phyloP scores from a whole-genome alignment of 805 yeast species.

The Cyberlindnera euphorbiiphila region DNA sequence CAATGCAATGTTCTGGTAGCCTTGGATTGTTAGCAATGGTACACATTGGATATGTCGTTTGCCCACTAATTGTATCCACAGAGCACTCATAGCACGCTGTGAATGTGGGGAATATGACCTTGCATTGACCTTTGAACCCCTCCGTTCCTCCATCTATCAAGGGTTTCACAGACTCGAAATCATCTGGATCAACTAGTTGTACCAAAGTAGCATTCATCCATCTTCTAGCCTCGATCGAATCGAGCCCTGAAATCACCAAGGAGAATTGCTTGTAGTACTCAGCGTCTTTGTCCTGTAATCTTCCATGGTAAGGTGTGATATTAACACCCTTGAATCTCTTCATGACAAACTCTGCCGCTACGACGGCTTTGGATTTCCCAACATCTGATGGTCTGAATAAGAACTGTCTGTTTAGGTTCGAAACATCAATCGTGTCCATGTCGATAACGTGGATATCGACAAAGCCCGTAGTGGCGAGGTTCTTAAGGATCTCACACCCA shows the following conservation, averaged over 20 bases:
- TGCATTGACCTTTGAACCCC: constrained; percentile 87
- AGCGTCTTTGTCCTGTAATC: constrained; percentile 58
- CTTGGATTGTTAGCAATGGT: constrained; percentile 95
- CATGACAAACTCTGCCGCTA: constrained; percentile 63
- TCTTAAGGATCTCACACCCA: constrained; percentile 86
- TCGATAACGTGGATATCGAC: constrained; percentile 84
- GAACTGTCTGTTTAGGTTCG: constrained; percentile 89
- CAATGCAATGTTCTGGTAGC: constrained; percentile 89
- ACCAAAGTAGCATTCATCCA: constrained; percentile 79
- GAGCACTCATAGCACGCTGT: constrained; percentile 95
- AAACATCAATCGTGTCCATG: constrained; percentile 86
- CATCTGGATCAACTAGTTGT: constrained; percentile 52
- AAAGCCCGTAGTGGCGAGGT: constrained; percentile 67
- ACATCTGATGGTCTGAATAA: constrained; percentile 78
- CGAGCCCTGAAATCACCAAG: constrained; percentile 82
- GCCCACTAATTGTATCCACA: constrained; percentile 60
- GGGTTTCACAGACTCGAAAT: constrained; percentile 50
- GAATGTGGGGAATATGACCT: constrained; percentile 79
- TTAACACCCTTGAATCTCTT: constrained; percentile 40
- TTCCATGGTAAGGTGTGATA: constrained; percentile 58
- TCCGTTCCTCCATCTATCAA: constrained; percentile 95
- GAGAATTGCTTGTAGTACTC: constrained; percentile 66
- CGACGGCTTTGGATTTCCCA: constrained; percentile 75
- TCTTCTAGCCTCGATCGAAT: constrained; percentile 83
- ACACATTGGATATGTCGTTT: constrained; percentile 78